These are phyloP conservation scores for Ogataea neopini DNA, from an alignment of 805 yeast species.

Conservation along the genomic window DNA sequence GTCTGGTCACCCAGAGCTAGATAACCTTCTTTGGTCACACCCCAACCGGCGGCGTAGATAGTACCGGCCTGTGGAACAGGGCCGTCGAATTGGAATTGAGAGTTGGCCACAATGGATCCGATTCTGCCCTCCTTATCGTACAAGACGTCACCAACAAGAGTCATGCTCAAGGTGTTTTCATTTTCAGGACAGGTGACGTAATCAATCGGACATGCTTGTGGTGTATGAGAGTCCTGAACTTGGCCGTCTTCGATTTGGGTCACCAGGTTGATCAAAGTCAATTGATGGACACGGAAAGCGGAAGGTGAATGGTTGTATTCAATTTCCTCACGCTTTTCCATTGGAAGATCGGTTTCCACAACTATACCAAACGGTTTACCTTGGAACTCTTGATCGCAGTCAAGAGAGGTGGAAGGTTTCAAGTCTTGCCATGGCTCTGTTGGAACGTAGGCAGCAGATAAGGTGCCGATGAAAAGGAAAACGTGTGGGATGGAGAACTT, in stretches of 20 bases:
- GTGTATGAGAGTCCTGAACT: conserved; percentile 1
- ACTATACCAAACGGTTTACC: conserved; percentile 3
- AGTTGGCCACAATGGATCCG: conserved; percentile 5
- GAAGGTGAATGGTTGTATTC: neutral
- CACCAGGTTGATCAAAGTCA: conserved; percentile 2
- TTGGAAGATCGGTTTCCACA: neutral
- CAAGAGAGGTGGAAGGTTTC: neutral
- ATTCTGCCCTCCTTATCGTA: conserved; percentile 4
- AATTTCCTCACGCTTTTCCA: conserved; percentile 1
- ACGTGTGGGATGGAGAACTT: neutral
- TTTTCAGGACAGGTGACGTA: conserved; percentile 4
- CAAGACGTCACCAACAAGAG: neutral
- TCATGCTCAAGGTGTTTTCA: conserved; percentile 3
- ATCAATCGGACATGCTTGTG: conserved; percentile 1
- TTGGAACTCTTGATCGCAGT: conserved; percentile 1
- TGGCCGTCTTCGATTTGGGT: conserved; percentile 3
- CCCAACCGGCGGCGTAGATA: conserved; percentile 5
- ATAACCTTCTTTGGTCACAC: conserved; percentile 4
- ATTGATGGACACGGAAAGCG: neutral
- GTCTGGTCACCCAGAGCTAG: conserved; percentile 4
- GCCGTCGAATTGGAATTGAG: conserved; percentile 5
- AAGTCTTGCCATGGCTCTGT: conserved; percentile 2
- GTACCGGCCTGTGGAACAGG: conserved; percentile 6
- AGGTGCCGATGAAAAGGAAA: neutral
- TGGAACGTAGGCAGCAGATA: conserved; percentile 1